These are phyloP conservation scores for Chalciporus sphaerocephalus DNA, from an alignment of 768 basidiomycete species.

Conservation along the genomic window DNA sequence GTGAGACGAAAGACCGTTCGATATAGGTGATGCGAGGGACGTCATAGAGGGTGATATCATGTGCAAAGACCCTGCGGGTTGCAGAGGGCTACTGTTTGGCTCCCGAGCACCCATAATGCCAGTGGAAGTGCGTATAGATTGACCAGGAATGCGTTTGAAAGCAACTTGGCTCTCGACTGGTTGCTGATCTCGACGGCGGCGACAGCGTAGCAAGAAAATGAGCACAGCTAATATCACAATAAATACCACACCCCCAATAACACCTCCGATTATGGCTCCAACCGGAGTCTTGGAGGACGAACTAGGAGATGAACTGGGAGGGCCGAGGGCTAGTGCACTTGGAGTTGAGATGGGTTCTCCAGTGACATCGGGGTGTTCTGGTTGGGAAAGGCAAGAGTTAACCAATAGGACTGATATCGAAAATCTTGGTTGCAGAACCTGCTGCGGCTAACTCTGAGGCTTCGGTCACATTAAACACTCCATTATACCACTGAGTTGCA, in stretches of 20 bases:
- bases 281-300: slow-evolving; percentile 8
- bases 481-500: slow-evolving; percentile 13
- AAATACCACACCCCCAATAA: slow-evolving; percentile 15
- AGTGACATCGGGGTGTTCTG: slow-evolving; percentile 16
- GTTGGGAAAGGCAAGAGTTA: not conserved
- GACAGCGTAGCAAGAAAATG: slow-evolving; percentile 8
- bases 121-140: slow-evolving; percentile 1
- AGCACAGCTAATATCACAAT: slow-evolving; percentile 16
- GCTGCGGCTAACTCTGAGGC: slow-evolving; percentile 5
- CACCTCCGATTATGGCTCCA: slow-evolving; percentile 21
- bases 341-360: slow-evolving; percentile 13
- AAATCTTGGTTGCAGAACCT: slow-evolving; percentile 8
- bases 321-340: too few relatives aligned
- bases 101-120: not conserved
- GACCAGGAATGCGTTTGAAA: not conserved
- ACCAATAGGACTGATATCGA: not conserved
- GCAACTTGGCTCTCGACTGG: not conserved
- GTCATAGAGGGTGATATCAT: not conserved
- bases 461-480: slow-evolving; percentile 10
- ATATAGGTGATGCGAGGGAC: slow-evolving; percentile 1
- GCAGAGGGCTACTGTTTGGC: not conserved
- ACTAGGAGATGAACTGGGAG: not conserved
- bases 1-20: not conserved
- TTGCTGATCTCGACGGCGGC: slow-evolving; percentile 7
- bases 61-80: not conserved